Percentiles rank a stretch among this genome's conserved stretches.
Conservation (phyloP, 2,329 filamentous ascomycete genomes). For the Shiraia sp. region DNA sequence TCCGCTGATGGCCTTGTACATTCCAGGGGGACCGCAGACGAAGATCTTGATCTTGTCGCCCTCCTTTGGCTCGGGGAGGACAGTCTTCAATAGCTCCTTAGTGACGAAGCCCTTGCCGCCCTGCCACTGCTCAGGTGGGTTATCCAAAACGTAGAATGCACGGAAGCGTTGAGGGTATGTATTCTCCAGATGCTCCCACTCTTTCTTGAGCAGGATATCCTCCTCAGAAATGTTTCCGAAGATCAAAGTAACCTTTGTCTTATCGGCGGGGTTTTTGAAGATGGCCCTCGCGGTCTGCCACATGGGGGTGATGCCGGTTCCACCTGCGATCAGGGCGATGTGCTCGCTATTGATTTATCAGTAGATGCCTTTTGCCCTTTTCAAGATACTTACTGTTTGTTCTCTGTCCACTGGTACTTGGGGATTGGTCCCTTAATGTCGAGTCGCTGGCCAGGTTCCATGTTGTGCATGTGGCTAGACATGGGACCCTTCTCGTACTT, state of each 20-base stretch:
- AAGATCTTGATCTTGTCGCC: conserved; percentile 91
- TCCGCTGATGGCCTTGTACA: conserved; percentile 94
- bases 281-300: conserved; percentile 90
- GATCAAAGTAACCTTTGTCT: conserved; percentile 95
- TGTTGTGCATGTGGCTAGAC: conserved; percentile 83
- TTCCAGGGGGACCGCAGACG: conserved; percentile 86
- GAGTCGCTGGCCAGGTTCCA: conserved; percentile 80
- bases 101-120: conserved; percentile 79
- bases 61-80: conserved; percentile 87
- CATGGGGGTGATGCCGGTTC: conserved; percentile 97
- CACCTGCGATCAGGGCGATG: conserved; percentile 85
- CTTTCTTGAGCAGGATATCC: conserved; percentile 87
- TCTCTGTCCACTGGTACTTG: conserved; percentile 86
- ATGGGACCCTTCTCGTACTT: conserved; percentile 88
- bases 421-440: conserved; percentile 94
- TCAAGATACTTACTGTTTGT: conserved; percentile 74
- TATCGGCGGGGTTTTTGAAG: conserved; percentile 94
- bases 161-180: conserved; percentile 93
- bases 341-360: too few relatives aligned
- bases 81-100: conserved; percentile 93
- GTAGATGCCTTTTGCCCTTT: too few relatives aligned
- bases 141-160: conserved; percentile 91
- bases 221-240: conserved; percentile 89
- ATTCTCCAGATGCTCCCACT: conserved; percentile 88
- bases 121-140: conserved; percentile 75